A percentile compares a stretch with the other conserved stretches of the same genome.
phyloP scores from a whole-genome alignment of 164 flowering plant genomes.

The Paratinospora sagittata region DNA sequence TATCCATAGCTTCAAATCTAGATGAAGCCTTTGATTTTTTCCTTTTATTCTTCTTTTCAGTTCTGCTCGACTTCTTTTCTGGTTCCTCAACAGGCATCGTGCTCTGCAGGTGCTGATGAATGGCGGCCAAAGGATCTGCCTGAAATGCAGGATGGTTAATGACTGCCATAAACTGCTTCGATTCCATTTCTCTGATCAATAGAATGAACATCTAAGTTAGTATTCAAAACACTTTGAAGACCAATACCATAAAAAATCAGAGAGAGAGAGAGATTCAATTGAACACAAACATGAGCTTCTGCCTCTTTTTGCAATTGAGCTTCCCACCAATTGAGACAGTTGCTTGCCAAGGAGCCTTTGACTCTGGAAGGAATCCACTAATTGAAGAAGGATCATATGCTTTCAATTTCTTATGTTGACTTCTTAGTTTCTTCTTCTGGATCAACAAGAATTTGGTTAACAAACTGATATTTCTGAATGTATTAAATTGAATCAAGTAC shows the following conservation, averaged over 20 bases:
- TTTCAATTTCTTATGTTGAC: slow-evolving; percentile 56
- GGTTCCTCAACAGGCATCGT: slow-evolving; percentile 52
- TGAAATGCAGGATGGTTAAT: slow-evolving; percentile 48
- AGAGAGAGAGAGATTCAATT: not conserved
- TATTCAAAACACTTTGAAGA: not conserved
- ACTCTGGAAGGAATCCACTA: slow-evolving; percentile 57
- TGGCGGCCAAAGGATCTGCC: slow-evolving; percentile 53
- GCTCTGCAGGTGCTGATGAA: slow-evolving; percentile 53
- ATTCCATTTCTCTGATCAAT: slow-evolving; percentile 43
- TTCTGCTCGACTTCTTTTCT: slow-evolving; percentile 25
- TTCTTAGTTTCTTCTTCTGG: slow-evolving; percentile 53
- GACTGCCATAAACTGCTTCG: slow-evolving; percentile 40
- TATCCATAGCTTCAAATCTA: not conserved
- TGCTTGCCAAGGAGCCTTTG: slow-evolving; percentile 20
- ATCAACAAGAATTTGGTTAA: slow-evolving; percentile 7
- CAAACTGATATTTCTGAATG: not conserved
- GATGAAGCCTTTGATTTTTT: slow-evolving; percentile 19
- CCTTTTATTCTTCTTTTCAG: slow-evolving; percentile 22
- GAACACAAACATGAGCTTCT: slow-evolving; percentile 48
- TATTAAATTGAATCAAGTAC: not conserved
- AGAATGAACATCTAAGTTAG: not conserved
- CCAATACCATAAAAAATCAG: not conserved
- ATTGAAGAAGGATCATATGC: slow-evolving; percentile 65
- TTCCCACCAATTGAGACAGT: slow-evolving; percentile 27
- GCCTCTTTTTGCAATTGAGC: slow-evolving; percentile 50